Percentiles rank a stretch among this genome's conserved stretches.
phyloP scores from a whole-genome alignment of 2,329 filamentous ascomycete species.

The Bipolaris sorokiniana region DNA sequence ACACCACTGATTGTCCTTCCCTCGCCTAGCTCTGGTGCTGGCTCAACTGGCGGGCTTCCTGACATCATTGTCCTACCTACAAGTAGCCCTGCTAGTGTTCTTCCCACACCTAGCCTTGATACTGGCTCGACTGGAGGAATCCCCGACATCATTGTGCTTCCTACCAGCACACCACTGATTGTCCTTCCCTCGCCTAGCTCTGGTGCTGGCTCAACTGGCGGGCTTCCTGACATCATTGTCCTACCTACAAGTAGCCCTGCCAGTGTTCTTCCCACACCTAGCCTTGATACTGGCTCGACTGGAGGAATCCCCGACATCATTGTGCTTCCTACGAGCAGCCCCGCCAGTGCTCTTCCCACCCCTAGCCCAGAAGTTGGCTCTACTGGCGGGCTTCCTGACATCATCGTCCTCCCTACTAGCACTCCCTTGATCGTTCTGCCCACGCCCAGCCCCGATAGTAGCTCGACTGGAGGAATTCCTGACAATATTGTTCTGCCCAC shows the following conservation, averaged over 20 bases:
- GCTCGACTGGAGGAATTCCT: not conserved
- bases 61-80: slow-evolving; percentile 22
- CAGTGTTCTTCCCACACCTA: slow-evolving; percentile 15
- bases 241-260: slow-evolving; percentile 4
- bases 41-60: slow-evolving; percentile 34
- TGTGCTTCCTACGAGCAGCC: slow-evolving; percentile 28
- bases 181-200: slow-evolving; percentile 12
- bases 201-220: slow-evolving; percentile 29
- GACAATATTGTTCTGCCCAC: not conserved
- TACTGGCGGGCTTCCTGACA: slow-evolving; percentile 30
- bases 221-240: slow-evolving; percentile 26
- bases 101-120: slow-evolving; percentile 17
- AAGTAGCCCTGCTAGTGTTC: slow-evolving; percentile 9
- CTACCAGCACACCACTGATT: not conserved
- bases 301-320: slow-evolving; percentile 32
- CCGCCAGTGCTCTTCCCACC: slow-evolving; percentile 7
- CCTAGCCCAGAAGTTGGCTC: slow-evolving; percentile 24
- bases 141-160: slow-evolving; percentile 24
- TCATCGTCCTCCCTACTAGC: slow-evolving; percentile 31
- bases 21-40: slow-evolving; percentile 20
- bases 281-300: slow-evolving; percentile 26
- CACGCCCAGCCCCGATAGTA: slow-evolving; percentile 8
- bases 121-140: slow-evolving; percentile 32
- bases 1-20: slow-evolving; percentile 9
- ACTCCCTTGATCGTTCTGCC: slow-evolving; percentile 24